These are phyloP conservation scores for Capsicum rhomboideum DNA, from an alignment of 257 asterid genomes.

Conservation along the genomic window DNA sequence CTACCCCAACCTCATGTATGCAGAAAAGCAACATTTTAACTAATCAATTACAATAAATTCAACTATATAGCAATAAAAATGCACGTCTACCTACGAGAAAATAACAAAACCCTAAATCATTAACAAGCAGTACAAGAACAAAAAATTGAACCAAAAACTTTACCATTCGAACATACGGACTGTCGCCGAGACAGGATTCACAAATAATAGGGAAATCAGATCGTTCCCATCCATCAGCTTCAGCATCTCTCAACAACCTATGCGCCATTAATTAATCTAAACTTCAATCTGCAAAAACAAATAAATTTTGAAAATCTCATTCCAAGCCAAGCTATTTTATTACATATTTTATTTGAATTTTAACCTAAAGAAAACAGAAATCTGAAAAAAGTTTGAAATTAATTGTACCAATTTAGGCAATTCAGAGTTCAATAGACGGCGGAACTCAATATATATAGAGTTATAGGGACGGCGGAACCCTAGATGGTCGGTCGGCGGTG, in stretches of 20 bases:
- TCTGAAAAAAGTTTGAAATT: not conserved
- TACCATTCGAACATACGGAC: constrained; percentile 96
- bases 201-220: constrained; percentile 93
- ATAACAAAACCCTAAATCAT: not conserved
- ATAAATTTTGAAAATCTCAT: not conserved
- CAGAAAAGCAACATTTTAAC: too few relatives aligned
- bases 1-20: too few relatives aligned
- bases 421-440: too few relatives aligned
- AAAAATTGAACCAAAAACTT: constrained; percentile 6
- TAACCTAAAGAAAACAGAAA: not conserved
- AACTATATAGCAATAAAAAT: too few relatives aligned
- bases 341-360: not conserved
- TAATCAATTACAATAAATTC: too few relatives aligned
- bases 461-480: not conserved
- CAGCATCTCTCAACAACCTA: constrained; percentile 80
- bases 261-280: constrained; percentile 55
- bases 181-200: constrained; percentile 95
- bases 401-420: not conserved
- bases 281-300: not conserved
- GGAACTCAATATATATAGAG: not conserved
- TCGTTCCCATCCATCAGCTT: constrained; percentile 98
- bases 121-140: not conserved
- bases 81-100: too few relatives aligned
- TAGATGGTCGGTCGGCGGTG: too few relatives aligned
- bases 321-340: not conserved